phyloP scores from a whole-genome alignment of 2,329 filamentous ascomycete species.

The Hypoxylon sp. region DNA sequence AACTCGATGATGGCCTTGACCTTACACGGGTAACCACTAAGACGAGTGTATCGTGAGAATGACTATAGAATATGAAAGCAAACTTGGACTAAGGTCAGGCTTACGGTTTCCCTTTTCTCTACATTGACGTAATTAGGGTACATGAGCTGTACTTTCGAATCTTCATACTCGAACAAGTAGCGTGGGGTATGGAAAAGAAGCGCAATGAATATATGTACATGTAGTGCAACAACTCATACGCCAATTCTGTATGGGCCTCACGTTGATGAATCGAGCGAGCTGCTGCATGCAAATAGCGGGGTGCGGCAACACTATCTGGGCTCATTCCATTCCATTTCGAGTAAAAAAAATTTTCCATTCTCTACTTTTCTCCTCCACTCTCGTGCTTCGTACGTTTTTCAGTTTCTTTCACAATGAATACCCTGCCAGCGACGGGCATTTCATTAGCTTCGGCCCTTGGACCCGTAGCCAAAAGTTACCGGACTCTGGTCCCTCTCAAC shows the following conservation, averaged over 20 bases:
- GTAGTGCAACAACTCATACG: background rate
- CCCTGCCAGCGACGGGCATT: constrained; percentile 20
- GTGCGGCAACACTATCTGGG: constrained; percentile 21
- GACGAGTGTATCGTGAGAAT: background rate
- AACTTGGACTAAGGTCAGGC: background rate
- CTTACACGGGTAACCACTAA: background rate
- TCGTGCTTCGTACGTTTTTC: constrained; percentile 25
- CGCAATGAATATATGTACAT: background rate
- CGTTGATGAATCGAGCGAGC: background rate
- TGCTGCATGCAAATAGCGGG: constrained; percentile 30
- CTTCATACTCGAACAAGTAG: background rate
- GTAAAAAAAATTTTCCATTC: constrained; percentile 31
- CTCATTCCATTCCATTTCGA: constrained; percentile 28
- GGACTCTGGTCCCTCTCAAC: constrained; percentile 24
- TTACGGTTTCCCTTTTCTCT: background rate
- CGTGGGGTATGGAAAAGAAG: background rate
- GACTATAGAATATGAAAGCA: background rate
- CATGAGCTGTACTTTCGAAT: background rate
- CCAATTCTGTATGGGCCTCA: constrained; percentile 1
- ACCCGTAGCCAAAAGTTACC: constrained; percentile 34
- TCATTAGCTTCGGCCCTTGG: constrained; percentile 38
- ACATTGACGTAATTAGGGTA: background rate
- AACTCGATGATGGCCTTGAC: background rate
- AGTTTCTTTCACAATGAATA: constrained; percentile 18
- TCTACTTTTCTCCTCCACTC: constrained; percentile 42